Conservation (phyloP, 495 filamentous ascomycete genomes). For the Rusavskia elegans region DNA sequence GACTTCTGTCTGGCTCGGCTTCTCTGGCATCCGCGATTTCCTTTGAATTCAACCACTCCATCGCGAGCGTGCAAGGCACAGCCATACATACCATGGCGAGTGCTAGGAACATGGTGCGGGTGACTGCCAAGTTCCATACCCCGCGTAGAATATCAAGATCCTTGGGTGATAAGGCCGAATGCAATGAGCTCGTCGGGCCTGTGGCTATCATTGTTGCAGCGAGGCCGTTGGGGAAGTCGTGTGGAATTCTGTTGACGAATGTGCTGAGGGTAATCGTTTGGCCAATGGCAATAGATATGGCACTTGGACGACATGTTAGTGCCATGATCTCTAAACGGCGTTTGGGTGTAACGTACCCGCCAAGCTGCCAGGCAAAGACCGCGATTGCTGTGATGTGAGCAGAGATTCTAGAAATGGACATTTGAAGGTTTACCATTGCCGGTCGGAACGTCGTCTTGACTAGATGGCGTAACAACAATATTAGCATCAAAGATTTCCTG, state of each 20-base stretch:
- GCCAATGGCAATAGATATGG: not conserved
- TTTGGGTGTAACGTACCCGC: constrained; percentile 1
- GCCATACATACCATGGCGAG: not conserved
- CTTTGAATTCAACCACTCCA: not conserved
- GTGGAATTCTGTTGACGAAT: not conserved
- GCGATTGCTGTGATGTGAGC: not conserved
- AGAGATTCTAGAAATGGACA: not conserved
- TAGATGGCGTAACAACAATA: too few relatives aligned
- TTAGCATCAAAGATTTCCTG: not conserved
- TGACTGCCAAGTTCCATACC: not conserved
- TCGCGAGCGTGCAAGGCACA: not conserved
- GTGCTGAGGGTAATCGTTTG: not conserved
- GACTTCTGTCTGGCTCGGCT: too few relatives aligned
- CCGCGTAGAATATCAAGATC: not conserved
- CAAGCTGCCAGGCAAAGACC: constrained; percentile 3
- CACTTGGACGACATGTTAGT: not conserved
- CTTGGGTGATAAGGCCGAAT: not conserved
- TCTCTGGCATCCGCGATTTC: not conserved
- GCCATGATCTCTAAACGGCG: not conserved
- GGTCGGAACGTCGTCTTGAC: not conserved
- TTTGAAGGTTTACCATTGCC: constrained; percentile 2
- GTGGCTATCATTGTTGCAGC: not conserved
- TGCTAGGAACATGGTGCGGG: not conserved
- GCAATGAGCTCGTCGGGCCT: not conserved
- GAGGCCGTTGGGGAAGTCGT: not conserved